These are phyloP conservation scores for Herpetospermum pedunculosum DNA, from an alignment of 306 rosid genomes.

Conservation along the genomic window DNA sequence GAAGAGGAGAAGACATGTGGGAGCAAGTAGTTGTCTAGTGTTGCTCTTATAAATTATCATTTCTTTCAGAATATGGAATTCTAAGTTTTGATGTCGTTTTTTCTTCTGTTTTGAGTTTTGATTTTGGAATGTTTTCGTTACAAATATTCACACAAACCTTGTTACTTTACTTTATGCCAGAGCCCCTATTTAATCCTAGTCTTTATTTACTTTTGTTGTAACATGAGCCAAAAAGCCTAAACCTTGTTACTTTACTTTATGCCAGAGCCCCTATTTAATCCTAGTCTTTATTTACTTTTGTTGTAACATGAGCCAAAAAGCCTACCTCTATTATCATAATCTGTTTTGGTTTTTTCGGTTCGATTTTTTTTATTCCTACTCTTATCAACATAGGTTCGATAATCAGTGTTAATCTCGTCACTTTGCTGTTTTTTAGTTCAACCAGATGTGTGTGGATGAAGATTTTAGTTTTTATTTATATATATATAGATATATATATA, in stretches of 20 bases:
- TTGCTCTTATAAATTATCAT: not conserved
- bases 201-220: not conserved
- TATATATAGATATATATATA: no score
- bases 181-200: not conserved
- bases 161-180: not conserved
- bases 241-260: not conserved
- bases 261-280: not conserved
- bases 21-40: slow-evolving; percentile 8
- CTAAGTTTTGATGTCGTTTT: slow-evolving; percentile 2
- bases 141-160: not conserved
- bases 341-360: not conserved
- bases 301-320: not conserved
- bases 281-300: not conserved
- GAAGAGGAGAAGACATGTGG: not conserved
- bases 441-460: no score
- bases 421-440: not conserved
- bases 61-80: not conserved
- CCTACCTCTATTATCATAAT: not conserved
- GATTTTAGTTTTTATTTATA: no score
- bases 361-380: not conserved
- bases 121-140: slow-evolving; percentile 1
- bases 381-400: not conserved
- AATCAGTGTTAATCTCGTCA: not conserved
- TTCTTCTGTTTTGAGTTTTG: not conserved
- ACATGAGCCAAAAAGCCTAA: not conserved